Evolutionary conservation across 140 eudicot genomes (phyloP).

Genomic region (Erigeron philadelphicus): DNA sequence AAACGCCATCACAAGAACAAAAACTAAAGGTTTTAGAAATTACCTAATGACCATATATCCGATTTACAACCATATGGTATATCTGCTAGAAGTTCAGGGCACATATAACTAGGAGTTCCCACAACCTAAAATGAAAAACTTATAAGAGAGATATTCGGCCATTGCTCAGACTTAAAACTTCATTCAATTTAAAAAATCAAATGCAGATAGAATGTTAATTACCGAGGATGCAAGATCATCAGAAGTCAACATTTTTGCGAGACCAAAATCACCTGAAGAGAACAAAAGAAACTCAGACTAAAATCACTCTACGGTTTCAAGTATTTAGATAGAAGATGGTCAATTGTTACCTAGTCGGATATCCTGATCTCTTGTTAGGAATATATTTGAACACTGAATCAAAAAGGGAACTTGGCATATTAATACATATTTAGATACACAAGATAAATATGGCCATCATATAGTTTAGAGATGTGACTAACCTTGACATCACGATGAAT

Average conservation of each 20-base stretch:
- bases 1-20: neutral
- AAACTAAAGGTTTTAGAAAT: conserved; percentile 1
- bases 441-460: conserved; percentile 1
- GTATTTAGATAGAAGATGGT: neutral
- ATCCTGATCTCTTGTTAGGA: conserved; percentile 79
- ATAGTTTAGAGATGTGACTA: conserved; percentile 16
- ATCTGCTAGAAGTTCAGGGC: conserved; percentile 99
- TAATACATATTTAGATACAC: conserved; percentile 14
- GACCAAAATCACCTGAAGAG: conserved; percentile 92
- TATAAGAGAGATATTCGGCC: neutral
- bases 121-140: conserved; percentile 50
- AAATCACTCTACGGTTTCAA: conserved; percentile 6
- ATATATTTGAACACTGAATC: conserved; percentile 86
- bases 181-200: conserved; percentile 5
- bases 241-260: conserved; percentile 81
- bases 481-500: conserved; percentile 99
- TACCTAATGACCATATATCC: conserved; percentile 98
- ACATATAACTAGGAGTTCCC: conserved; percentile 99
- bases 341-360: conserved; percentile 68
- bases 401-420: neutral
- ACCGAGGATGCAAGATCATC: conserved; percentile 98
- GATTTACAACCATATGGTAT: conserved; percentile 98
- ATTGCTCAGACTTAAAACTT: neutral
- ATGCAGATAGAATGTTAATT: conserved; percentile 22
- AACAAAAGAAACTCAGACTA: neutral